A percentile compares a stretch with the other conserved stretches of the same genome.
These are phyloP conservation scores for Alternaria hordeiaustralica DNA, from an alignment of 2,329 filamentous ascomycete species.

Conservation along the genomic window DNA sequence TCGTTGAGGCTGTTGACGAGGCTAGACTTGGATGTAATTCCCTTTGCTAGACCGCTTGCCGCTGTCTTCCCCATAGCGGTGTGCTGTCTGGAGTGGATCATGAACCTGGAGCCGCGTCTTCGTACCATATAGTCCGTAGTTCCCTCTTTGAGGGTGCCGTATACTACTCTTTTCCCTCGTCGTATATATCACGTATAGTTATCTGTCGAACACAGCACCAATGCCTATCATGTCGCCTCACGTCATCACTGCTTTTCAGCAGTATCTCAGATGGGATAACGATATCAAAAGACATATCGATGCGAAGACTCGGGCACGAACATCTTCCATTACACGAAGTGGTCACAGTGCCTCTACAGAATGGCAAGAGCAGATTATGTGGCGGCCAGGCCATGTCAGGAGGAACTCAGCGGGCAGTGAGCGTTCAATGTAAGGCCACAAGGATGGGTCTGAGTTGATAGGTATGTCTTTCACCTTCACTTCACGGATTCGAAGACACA, in stretches of 20 bases:
- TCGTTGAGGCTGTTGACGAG: not conserved
- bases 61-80: not conserved
- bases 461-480: constrained; percentile 3
- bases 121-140: not conserved
- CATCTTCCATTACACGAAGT: constrained; percentile 4
- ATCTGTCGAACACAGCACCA: not conserved
- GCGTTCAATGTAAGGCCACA: not conserved
- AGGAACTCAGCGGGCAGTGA: constrained; percentile 1
- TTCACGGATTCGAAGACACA: not conserved
- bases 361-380: not conserved
- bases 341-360: not conserved
- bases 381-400: not conserved
- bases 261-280: constrained; percentile 11
- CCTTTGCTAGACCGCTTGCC: not conserved
- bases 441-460: not conserved
- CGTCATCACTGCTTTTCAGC: constrained; percentile 12
- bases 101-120: not conserved
- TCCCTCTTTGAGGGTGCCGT: not conserved
- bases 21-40: not conserved
- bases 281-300: constrained; percentile 13
- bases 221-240: constrained; percentile 12
- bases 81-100: constrained; percentile 1
- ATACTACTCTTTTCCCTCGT: not conserved
- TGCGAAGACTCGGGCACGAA: constrained; percentile 10
- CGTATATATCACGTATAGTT: not conserved